phyloP scores from a whole-genome alignment of 1,284 basidiomycete species.

The Gastroboletus turbinatus region DNA sequence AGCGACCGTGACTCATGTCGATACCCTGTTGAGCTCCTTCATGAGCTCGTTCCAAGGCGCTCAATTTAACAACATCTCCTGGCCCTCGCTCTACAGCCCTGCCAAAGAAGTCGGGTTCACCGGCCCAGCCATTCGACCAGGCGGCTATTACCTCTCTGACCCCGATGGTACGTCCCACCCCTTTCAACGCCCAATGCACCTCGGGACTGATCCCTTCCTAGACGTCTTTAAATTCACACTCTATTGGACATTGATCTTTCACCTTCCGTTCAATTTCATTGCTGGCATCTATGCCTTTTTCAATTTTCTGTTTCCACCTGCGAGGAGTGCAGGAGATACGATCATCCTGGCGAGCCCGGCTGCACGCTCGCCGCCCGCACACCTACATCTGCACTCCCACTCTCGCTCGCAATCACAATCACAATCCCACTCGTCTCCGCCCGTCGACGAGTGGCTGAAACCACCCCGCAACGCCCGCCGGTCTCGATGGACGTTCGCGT shows the following conservation, averaged over 20 bases:
- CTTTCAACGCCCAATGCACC: too few species aligned
- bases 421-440: neutral
- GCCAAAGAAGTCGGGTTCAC: conserved; percentile 46
- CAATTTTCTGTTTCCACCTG: conserved; percentile 60
- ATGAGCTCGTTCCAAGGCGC: conserved; percentile 10
- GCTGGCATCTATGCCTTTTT: conserved; percentile 71
- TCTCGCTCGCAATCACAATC: neutral
- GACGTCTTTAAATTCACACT: conserved; percentile 83
- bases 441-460: conserved; percentile 16
- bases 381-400: neutral
- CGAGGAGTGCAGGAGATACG: conserved; percentile 8
- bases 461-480: conserved; percentile 46
- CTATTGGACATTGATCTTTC: conserved; percentile 81
- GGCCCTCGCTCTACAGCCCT: conserved; percentile 60
- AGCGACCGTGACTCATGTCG: neutral
- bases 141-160: conserved; percentile 46
- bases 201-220: conserved; percentile 31
- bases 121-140: conserved; percentile 40
- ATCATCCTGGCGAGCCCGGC: conserved; percentile 10
- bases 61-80: conserved; percentile 33
- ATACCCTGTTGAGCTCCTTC: neutral
- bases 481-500: conserved; percentile 60
- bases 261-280: conserved; percentile 67
- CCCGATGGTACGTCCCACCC: conserved; percentile 37
- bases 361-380: neutral